Evolutionary conservation across 2,329 filamentous ascomycete genomes (phyloP).

Genomic region (Aspergillus sp.): DNA sequence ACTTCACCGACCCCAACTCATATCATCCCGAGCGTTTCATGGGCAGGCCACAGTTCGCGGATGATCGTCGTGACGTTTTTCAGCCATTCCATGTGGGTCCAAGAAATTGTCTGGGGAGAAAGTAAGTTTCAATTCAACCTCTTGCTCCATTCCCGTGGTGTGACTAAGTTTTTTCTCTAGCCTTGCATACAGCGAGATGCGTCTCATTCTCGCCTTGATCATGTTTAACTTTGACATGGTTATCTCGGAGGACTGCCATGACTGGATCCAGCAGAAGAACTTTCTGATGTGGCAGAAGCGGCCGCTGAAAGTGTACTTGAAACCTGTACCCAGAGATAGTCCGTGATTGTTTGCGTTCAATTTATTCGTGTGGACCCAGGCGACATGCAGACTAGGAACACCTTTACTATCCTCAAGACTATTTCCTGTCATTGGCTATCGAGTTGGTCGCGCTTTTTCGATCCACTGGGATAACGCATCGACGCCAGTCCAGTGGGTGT

Average conservation of each 20-base stretch:
- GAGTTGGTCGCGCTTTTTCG: too few species aligned
- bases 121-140: background rate
- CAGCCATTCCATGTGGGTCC: constrained; percentile 16
- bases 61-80: constrained; percentile 9
- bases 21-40: constrained; percentile 19
- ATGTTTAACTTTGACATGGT: constrained; percentile 27
- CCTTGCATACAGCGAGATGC: constrained; percentile 18
- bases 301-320: background rate
- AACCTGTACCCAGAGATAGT: too few species aligned
- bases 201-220: constrained; percentile 11
- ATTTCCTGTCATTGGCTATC: too few species aligned
- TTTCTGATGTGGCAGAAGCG: background rate
- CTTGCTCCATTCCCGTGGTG: background rate
- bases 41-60: background rate
- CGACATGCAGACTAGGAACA: too few species aligned
- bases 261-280: constrained; percentile 25
- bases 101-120: constrained; percentile 16
- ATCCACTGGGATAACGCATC: too few species aligned
- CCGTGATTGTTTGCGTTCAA: too few species aligned
- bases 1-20: constrained; percentile 15
- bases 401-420: too few species aligned
- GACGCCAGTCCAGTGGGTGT: too few species aligned
- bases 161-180: background rate
- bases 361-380: too few species aligned
- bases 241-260: constrained; percentile 12